Percentiles rank a stretch among this genome's conserved stretches.
Conservation (phyloP, 495 filamentous ascomycete genomes). For the Daldinia decipiens region DNA sequence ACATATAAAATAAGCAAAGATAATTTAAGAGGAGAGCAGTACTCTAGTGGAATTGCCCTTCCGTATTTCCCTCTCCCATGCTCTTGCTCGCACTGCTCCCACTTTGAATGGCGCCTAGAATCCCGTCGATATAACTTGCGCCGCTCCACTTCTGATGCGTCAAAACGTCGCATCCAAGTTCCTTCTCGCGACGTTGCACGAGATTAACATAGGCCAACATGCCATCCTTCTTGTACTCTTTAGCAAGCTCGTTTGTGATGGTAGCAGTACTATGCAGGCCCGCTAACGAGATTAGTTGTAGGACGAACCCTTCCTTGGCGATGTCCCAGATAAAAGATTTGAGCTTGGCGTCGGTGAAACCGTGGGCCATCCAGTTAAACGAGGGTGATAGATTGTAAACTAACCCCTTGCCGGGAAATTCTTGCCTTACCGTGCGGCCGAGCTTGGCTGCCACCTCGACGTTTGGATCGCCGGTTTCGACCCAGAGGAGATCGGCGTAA, state of each 20-base stretch:
- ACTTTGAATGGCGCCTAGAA: slow-evolving; percentile 90
- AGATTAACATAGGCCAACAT: slow-evolving; percentile 96
- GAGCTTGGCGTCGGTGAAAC: slow-evolving; percentile 80
- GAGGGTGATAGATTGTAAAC: slow-evolving; percentile 96
- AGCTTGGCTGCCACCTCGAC: slow-evolving; percentile 80
- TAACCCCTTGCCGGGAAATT: slow-evolving; percentile 79
- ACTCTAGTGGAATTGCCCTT: slow-evolving; percentile 63
- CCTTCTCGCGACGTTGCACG: slow-evolving; percentile 89
- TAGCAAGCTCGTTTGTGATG: slow-evolving; percentile 84
- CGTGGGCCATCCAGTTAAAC: slow-evolving; percentile 98
- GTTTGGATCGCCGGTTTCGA: slow-evolving; percentile 90
- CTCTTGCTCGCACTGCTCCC: slow-evolving; percentile 84
- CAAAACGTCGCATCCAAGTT: slow-evolving; percentile 90
- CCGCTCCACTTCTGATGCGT: slow-evolving; percentile 99
- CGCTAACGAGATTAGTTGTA: slow-evolving; percentile 92
- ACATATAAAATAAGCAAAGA: neutral
- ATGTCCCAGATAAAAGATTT: slow-evolving; percentile 96
- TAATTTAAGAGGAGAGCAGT: neutral
- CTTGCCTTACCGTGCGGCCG: slow-evolving; percentile 74
- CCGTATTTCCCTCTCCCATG: slow-evolving; percentile 86
- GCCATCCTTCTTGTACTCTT: slow-evolving; percentile 84
- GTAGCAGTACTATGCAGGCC: slow-evolving; percentile 90
- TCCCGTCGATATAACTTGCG: slow-evolving; percentile 90
- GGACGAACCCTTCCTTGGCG: slow-evolving; percentile 89
- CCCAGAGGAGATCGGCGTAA: slow-evolving; percentile 95